Evolutionary conservation across 495 filamentous ascomycete genomes (phyloP).

Genomic region (Podospora tetraspora): DNA sequence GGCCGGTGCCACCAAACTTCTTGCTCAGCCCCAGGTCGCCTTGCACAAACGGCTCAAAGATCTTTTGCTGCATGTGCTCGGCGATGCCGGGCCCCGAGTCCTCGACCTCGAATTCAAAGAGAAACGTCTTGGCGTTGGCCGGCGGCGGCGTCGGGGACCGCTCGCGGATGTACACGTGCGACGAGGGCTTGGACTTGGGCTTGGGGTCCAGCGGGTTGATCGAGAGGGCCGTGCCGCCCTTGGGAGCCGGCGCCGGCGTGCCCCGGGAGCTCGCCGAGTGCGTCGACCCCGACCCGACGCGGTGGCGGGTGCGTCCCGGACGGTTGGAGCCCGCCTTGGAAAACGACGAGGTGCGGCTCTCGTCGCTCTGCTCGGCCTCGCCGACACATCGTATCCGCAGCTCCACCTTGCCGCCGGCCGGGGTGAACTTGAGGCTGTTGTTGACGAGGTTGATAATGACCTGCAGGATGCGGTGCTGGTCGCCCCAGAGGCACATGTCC

Average conservation of each 20-base stretch:
- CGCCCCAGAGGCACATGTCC: slow-evolving; percentile 78
- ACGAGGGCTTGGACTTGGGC: slow-evolving; percentile 44
- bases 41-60: slow-evolving; percentile 94
- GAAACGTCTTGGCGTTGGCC: slow-evolving; percentile 50
- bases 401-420: slow-evolving; percentile 64
- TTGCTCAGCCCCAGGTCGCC: slow-evolving; percentile 83
- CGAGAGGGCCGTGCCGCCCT: slow-evolving; percentile 44
- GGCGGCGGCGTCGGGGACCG: slow-evolving; percentile 58
- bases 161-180: slow-evolving; percentile 48
- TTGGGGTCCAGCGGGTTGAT: slow-evolving; percentile 57
- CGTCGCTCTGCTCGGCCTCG: slow-evolving; percentile 42
- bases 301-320: slow-evolving; percentile 35
- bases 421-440: slow-evolving; percentile 92
- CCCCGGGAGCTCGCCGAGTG: slow-evolving; percentile 44
- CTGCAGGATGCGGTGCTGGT: slow-evolving; percentile 81
- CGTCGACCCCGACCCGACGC: slow-evolving; percentile 46
- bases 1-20: slow-evolving; percentile 86
- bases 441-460: slow-evolving; percentile 89
- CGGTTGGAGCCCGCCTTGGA: slow-evolving; percentile 42
- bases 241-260: slow-evolving; percentile 20
- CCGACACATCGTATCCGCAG: slow-evolving; percentile 69
- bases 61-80: slow-evolving; percentile 62
- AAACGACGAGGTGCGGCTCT: slow-evolving; percentile 46
- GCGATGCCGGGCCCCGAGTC: slow-evolving; percentile 92
- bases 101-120: slow-evolving; percentile 83